Conservation (phyloP, 805 yeast species). For the Cyberlindnera euphorbiae region DNA sequence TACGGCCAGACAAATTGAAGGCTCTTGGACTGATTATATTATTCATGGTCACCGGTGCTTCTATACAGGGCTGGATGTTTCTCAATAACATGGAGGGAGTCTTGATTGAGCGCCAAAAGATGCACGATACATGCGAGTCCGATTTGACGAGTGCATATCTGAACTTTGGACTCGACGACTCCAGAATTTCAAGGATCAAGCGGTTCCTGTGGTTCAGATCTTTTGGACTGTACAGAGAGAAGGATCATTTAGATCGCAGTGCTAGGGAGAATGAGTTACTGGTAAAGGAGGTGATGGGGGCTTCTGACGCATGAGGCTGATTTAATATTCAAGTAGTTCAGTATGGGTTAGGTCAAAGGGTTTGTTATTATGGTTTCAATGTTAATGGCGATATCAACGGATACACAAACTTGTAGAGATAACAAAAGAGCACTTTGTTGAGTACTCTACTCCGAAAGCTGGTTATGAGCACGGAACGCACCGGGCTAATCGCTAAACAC, state of each 20-base stretch:
- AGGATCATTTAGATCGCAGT: slow-evolving; percentile 31
- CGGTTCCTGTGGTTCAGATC: slow-evolving; percentile 56
- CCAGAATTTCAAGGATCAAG: slow-evolving; percentile 45
- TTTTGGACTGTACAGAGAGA: slow-evolving; percentile 28
- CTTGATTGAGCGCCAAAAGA: slow-evolving; percentile 26
- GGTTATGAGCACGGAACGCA: too few relatives aligned
- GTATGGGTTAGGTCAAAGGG: too few relatives aligned
- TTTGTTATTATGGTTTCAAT: too few relatives aligned
- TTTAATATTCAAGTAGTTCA: not conserved
- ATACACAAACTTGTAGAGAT: too few relatives aligned
- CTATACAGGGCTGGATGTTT: slow-evolving; percentile 38
- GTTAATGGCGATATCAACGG: too few relatives aligned
- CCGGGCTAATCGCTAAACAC: too few relatives aligned
- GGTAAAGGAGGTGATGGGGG: slow-evolving; percentile 67
- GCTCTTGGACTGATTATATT: slow-evolving; percentile 39
- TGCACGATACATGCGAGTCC: slow-evolving; percentile 37
- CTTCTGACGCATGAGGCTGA: not conserved
- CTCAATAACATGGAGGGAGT: slow-evolving; percentile 35
- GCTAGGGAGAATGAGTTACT: slow-evolving; percentile 67
- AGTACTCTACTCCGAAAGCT: too few relatives aligned
- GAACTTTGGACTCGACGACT: slow-evolving; percentile 49
- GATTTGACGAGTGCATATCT: slow-evolving; percentile 38
- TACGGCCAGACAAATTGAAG: slow-evolving; percentile 37
- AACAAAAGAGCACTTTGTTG: too few relatives aligned
- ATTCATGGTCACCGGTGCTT: slow-evolving; percentile 33